Base-by-base conservation (phyloP, 768 basidiomycete species). In the Amanita rubescens region DNA sequence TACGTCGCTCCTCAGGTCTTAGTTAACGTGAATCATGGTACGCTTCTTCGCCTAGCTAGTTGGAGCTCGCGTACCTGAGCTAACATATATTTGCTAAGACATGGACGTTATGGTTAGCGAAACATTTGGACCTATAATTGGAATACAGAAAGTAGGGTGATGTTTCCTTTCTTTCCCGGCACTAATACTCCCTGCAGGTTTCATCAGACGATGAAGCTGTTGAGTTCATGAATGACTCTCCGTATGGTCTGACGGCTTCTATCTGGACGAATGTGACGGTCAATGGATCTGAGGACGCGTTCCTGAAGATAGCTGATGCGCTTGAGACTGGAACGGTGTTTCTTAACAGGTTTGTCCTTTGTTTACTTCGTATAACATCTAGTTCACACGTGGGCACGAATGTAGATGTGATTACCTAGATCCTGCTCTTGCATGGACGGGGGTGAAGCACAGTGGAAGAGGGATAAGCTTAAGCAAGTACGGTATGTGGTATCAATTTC, bases 381-480 rank as follows among this genome's bases (percentile, higher is more conserved):
- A n/a, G n/a, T n/a, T n/a, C n/a, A n/a, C n/a, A n/a, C n/a, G n/a
- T n/a, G n/a, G n/a, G n/a, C n/a, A 20, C 17, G 57, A 17, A 44
- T 27, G 22, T 57, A 87, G 87, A 39, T 90, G 89, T 60, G 95
- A 99, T 68, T 85, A 75, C 62, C 76, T 96, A 20, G 96, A 99
- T 63, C 95, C 96, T 1, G 92, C 94, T 4, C 72, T 98, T 1
- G 79, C 90, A 0, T 99, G 96, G 96, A 90, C 86, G 2, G 96
- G 95, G 2, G 86, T 91, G 44, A 98, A 97, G 74, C 73, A 96
- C 61, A 93, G 88, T 51, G 96, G 96, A 22, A 75, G 94, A 25
- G 96, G 95, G 1, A 74, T 97, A 55, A 94, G 90, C 62, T 70
- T 98, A 60, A 92, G 90, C 65, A 85, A 86, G 63, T 93, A 90